These are phyloP conservation scores for Penicillium aurantiogriseum DNA, from an alignment of 2,329 filamentous ascomycete species.

Conservation along the genomic window DNA sequence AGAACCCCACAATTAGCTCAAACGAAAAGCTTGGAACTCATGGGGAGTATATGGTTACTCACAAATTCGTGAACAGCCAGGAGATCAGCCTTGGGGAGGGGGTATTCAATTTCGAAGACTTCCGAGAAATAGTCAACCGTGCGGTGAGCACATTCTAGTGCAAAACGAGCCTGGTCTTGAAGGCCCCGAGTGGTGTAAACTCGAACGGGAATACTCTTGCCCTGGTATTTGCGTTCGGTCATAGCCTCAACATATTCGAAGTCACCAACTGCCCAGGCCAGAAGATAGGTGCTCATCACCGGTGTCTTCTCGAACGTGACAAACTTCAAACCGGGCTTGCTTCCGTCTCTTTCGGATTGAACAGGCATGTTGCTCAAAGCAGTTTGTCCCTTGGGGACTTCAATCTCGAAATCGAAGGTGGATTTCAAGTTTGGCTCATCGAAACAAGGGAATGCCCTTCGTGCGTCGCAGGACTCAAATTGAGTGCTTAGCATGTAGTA, in stretches of 20 bases:
- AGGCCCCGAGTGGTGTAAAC: conserved; percentile 96
- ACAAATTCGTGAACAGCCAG: conserved; percentile 92
- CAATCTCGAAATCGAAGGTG: conserved; percentile 89
- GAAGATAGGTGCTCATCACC: conserved; percentile 84
- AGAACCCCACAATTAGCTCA: conserved; percentile 41
- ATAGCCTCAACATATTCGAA: conserved; percentile 95
- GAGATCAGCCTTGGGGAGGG: conserved; percentile 86
- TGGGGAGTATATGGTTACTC: conserved; percentile 37
- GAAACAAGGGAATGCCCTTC: conserved; percentile 94
- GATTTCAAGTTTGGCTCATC: conserved; percentile 97
- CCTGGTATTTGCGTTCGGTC: conserved; percentile 86
- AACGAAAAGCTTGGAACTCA: background rate
- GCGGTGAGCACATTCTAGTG: conserved; percentile 85
- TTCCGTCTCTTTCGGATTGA: conserved; percentile 67
- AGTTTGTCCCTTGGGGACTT: conserved; percentile 82
- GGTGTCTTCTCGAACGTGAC: conserved; percentile 82
- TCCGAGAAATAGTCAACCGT: conserved; percentile 97
- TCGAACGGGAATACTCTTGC: conserved; percentile 84
- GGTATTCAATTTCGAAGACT: conserved; percentile 88
- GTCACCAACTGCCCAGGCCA: conserved; percentile 93
- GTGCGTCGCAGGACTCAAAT: conserved; percentile 94
- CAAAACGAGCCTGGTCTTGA: conserved; percentile 86
- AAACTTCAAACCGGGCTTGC: conserved; percentile 61
- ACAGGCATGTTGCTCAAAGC: conserved; percentile 96
- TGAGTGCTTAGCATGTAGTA: conserved; percentile 88